Base-by-base conservation (phyloP, 129 eudicot genomes). In the Daucus carota region DNA sequence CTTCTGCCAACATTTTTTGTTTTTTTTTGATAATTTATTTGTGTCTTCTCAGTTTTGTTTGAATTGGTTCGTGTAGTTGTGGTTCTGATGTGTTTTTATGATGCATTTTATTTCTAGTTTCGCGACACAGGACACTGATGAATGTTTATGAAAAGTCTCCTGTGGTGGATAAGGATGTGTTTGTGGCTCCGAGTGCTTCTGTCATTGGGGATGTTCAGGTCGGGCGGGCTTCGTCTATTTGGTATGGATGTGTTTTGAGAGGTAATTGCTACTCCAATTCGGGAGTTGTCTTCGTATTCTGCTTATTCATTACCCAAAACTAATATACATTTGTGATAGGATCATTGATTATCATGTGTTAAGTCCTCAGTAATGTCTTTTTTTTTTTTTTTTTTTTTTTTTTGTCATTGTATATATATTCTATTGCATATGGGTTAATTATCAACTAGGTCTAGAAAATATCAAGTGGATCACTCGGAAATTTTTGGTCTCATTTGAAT, bases 171-270 rank as follows among this genome's bases (percentile, higher is more conserved):
- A 89, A 89, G 80, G 88, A 87, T 63, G 95, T 86, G 65, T 92
- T 92, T 87, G 88, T 92, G 77, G 97, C 97, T 70, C 96, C 96
- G 20, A 84, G 89, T 87, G 97, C 97, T 83, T 85, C 96, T 2
- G 78, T 92, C 76, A 89, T 83, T 80, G 92, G 97, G 9, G 91
- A 89, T 87, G 96, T 89, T 71, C 88, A 78, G 78, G 85, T 89
- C 68, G 96, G 97, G 29, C 75, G 72, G 15, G 89, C 88, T 73
- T 89, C 96, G 2, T 92, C 96, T 32, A 82, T 92, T 66, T 92
- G 97, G 96, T 92, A 92, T 81, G 96, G 97, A 67, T 89, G 92
- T 46, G 84, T 89, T 76, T 67, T 92, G 50, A 90, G 97, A 87
- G 97, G 97, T 92, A 84, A 29, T 47, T 15, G 5, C 24, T 24